A percentile compares a stretch with the other conserved stretches of the same genome.
These are phyloP conservation scores for Pseudogymnoascus sp. DNA, from an alignment of 2,329 filamentous ascomycete genomes.

Conservation along the genomic window DNA sequence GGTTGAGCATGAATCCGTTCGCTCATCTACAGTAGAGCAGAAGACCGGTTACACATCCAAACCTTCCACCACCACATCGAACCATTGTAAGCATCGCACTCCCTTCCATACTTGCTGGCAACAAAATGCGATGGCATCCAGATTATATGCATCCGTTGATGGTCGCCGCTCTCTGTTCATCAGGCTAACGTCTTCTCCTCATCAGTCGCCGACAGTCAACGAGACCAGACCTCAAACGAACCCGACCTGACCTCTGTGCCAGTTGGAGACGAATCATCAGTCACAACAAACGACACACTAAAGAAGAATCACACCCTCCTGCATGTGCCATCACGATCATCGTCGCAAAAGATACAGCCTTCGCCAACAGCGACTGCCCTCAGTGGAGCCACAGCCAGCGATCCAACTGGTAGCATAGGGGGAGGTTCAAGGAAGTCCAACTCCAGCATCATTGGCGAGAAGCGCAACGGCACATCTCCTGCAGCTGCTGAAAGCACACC, in stretches of 20 bases:
- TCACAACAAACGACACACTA: constrained; percentile 11
- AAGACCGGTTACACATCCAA: constrained; percentile 25
- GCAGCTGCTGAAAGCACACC: constrained; percentile 32
- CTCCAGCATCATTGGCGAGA: constrained; percentile 53
- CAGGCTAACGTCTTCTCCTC: constrained; percentile 2
- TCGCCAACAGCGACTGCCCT: constrained; percentile 52
- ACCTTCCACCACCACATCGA: constrained; percentile 26
- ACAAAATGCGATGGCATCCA: neutral
- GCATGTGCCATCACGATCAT: constrained; percentile 53
- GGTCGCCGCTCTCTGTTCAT: neutral
- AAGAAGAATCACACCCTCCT: constrained; percentile 44
- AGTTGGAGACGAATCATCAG: neutral
- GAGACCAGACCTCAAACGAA: neutral
- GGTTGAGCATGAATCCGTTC: constrained; percentile 28
- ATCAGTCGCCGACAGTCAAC: neutral
- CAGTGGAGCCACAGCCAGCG: constrained; percentile 51
- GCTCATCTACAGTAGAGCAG: constrained; percentile 24
- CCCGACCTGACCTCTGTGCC: neutral
- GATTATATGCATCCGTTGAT: neutral
- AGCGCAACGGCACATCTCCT: constrained; percentile 49
- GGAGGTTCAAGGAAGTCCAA: constrained; percentile 58
- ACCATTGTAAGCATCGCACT: constrained; percentile 11
- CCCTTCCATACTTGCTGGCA: neutral
- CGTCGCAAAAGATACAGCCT: constrained; percentile 51
- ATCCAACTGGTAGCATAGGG: constrained; percentile 54